Evolutionary conservation across 768 basidiomycete genomes (phyloP).

Genomic region (Tephrocybe sp.): DNA sequence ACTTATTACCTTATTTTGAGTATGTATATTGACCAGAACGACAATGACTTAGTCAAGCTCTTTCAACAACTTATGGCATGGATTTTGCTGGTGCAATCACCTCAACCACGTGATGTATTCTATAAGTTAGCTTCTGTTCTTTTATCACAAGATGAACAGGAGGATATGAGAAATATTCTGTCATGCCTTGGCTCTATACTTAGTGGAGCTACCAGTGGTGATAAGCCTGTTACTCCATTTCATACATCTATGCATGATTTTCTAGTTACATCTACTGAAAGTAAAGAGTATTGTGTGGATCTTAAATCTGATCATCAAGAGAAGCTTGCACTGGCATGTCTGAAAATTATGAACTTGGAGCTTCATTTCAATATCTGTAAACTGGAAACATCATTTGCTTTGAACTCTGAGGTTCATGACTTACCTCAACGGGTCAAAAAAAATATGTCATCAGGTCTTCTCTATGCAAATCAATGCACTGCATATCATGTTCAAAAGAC

Average conservation of each 20-base stretch:
- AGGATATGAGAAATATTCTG: neutral
- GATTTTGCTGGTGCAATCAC: neutral
- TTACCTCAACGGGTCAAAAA: neutral
- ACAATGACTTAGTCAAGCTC: neutral
- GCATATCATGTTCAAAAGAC: slow-evolving; percentile 6
- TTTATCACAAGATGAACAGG: neutral
- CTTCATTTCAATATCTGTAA: slow-evolving; percentile 17
- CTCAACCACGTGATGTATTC: neutral
- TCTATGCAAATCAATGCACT: slow-evolving; percentile 11
- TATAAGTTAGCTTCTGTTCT: neutral
- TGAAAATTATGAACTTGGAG: slow-evolving; percentile 3
- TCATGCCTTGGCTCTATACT: neutral
- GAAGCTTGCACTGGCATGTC: slow-evolving; percentile 1
- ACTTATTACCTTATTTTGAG: neutral
- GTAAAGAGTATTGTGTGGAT: neutral
- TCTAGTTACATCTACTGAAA: neutral
- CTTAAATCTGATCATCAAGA: neutral
- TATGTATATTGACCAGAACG: neutral
- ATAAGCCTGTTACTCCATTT: neutral
- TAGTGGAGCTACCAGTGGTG: neutral
- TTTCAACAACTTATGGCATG: neutral
- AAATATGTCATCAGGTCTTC: slow-evolving; percentile 2
- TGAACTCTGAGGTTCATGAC: slow-evolving; percentile 6
- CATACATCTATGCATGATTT: neutral
- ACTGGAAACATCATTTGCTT: slow-evolving; percentile 7